Percentiles rank a stretch among this genome's conserved stretches.
phyloP scores from a whole-genome alignment of 2,329 filamentous ascomycete genomes.

The Calonectria hawksworthii region DNA sequence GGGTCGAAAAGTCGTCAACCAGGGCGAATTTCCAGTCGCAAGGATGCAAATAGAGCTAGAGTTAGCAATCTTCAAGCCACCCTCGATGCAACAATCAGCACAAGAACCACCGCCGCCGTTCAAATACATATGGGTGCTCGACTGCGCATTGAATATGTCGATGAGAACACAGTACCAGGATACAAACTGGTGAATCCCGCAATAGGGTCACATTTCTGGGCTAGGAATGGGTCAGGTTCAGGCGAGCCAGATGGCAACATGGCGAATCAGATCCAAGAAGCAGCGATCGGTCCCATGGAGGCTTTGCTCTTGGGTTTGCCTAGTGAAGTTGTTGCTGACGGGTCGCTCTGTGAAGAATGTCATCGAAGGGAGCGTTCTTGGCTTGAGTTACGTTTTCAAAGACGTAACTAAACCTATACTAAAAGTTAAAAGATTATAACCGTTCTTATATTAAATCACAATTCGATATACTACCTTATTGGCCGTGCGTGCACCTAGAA shows the following conservation, averaged over 20 bases:
- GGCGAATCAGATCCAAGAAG: background rate
- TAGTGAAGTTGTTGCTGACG: background rate
- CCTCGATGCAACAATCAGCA: background rate
- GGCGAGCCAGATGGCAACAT: too few relatives aligned
- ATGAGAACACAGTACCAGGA: background rate
- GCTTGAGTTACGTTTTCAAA: too few relatives aligned
- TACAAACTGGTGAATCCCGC: background rate
- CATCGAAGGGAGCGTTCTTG: too few relatives aligned
- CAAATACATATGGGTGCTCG: background rate
- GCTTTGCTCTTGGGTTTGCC: background rate
- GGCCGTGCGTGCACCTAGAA: too few relatives aligned
- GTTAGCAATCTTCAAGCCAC: background rate
- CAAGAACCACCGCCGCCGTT: background rate
- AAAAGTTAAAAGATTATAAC: too few relatives aligned
- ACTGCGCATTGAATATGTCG: background rate
- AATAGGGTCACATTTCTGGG: background rate
- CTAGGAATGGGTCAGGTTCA: background rate
- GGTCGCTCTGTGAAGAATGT: background rate
- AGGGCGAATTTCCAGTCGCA: too few relatives aligned
- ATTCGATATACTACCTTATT: too few relatives aligned
- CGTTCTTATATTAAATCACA: too few relatives aligned
- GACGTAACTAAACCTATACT: too few relatives aligned
- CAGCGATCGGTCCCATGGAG: background rate
- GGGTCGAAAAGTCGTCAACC: background rate
- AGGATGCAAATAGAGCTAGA: background rate